Conservation (phyloP, 176 grass and related monocot genomes). For the Rhynchospora tenuis region DNA sequence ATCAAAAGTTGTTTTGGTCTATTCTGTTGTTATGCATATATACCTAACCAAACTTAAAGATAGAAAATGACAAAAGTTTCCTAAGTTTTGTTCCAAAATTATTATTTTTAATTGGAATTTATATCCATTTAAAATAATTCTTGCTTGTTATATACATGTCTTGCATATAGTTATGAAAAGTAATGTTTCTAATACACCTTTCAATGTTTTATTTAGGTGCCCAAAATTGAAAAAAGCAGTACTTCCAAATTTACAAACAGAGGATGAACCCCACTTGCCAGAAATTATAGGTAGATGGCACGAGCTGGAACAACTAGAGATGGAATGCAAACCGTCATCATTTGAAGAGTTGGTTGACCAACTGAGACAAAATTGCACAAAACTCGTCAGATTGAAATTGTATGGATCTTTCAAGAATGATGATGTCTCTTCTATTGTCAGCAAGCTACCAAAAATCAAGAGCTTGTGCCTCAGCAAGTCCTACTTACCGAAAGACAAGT, state of each 20-base stretch:
- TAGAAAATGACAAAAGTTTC: neutral
- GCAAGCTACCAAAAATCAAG: constrained; percentile 16
- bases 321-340: constrained; percentile 49
- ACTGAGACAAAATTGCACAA: constrained; percentile 30
- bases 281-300: constrained; percentile 48
- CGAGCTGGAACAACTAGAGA: constrained; percentile 46
- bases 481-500: constrained; percentile 39
- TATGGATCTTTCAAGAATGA: constrained; percentile 50
- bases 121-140: neutral
- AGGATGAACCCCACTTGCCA: constrained; percentile 44
- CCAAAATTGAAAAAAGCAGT: constrained; percentile 29
- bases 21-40: neutral
- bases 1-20: neutral
- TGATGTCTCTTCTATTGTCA: constrained; percentile 37
- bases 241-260: constrained; percentile 25
- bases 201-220: constrained; percentile 29
- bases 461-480: constrained; percentile 44
- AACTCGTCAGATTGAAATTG: constrained; percentile 29
- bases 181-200: neutral
- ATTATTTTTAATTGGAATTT: neutral
- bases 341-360: constrained; percentile 34
- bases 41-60: neutral
- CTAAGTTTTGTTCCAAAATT: neutral
- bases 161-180: neutral
- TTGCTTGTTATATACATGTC: neutral